A percentile compares a stretch with the other conserved stretches of the same genome.
Conservation (phyloP, 2,329 filamentous ascomycete genomes). For the Alternaria panax region DNA sequence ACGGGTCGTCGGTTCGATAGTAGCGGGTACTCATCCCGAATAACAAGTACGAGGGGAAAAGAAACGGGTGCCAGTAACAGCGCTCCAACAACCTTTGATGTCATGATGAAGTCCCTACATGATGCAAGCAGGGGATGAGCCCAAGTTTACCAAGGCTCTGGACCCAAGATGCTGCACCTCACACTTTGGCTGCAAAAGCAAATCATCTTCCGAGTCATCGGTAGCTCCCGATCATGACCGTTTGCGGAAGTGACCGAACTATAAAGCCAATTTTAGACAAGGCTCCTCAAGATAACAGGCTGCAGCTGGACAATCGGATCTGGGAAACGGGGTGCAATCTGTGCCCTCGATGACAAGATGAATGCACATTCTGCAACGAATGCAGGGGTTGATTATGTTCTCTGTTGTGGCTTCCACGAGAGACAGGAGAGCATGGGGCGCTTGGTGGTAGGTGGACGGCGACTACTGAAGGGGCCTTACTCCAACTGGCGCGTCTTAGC, state of each 20-base stretch:
- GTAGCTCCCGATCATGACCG: constrained; percentile 24
- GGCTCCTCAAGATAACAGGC: not conserved
- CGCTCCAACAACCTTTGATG: not conserved
- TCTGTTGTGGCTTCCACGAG: constrained; percentile 32
- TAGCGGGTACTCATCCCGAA: constrained; percentile 4
- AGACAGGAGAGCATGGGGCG: constrained; percentile 23
- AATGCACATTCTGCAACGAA: not conserved
- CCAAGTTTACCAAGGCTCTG: constrained; percentile 14
- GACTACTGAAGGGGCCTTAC: constrained; percentile 21
- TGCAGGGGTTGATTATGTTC: constrained; percentile 11
- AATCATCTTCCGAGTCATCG: constrained; percentile 25
- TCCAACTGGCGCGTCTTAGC: constrained; percentile 23
- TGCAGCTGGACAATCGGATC: not conserved
- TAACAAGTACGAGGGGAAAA: not conserved
- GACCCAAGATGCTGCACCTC: constrained; percentile 22
- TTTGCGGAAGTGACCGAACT: not conserved
- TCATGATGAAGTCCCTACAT: not conserved
- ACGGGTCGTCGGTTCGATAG: constrained; percentile 12
- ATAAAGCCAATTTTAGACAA: constrained; percentile 1
- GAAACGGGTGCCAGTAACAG: not conserved
- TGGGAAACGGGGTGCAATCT: not conserved
- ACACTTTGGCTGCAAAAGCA: constrained; percentile 22
- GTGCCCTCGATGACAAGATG: not conserved
- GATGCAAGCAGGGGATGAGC: constrained; percentile 10
- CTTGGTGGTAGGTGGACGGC: constrained; percentile 23